Base-by-base conservation (phyloP, 202 grass and related monocot species). In the Hordeum pubiflorum region DNA sequence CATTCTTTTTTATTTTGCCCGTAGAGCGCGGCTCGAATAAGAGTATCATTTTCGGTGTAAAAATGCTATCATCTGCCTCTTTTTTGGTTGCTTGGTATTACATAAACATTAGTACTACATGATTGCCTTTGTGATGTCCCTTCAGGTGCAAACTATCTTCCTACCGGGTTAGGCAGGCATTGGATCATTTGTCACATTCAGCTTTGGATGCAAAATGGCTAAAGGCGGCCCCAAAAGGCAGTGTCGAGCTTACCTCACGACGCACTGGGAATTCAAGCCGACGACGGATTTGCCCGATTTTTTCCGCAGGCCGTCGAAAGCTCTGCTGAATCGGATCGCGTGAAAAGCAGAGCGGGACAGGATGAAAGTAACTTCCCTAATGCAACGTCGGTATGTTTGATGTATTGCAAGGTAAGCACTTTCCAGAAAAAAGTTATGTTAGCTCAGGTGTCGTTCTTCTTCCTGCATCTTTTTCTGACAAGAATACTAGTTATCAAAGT, bases 51-150 rank as follows among this genome's bases (percentile, higher is more conserved):
- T 83, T 56, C 23, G 15, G 68, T 79, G 60, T 85, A 17, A 69
- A 40, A 50, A 75, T 82, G 78, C 64, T 82, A 40, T 78, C 74
- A 32, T 77, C 44, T 69, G 21, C 39, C 54, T 4, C 20, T 15
- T 34, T 33, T 58, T 68, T 60, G 33, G 23, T 78, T 82, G 59
- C 23, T 40, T 86, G 56, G 13, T 48, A 46, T 31, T 17, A 15
- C 6, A 31, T 24, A 52, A 81, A 74, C 39, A 56, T 62, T 44
- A 50, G 36, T 48, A 48, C 44, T 50, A 68, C 74, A 82, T 86
- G 83, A 86, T 86, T 89, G 79, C 37, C 78, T 68, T 80, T 75
- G 26, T 72, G 15, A 78, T 31, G 27, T 77, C 72, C 82, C 72
- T 81, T 65, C 9, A 66, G 56, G 58, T 60, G 43, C 72, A 88